phyloP scores from a whole-genome alignment of 225 moss, liverwort and hornwort genomes.

The Pseudisothecium myosuroides region DNA sequence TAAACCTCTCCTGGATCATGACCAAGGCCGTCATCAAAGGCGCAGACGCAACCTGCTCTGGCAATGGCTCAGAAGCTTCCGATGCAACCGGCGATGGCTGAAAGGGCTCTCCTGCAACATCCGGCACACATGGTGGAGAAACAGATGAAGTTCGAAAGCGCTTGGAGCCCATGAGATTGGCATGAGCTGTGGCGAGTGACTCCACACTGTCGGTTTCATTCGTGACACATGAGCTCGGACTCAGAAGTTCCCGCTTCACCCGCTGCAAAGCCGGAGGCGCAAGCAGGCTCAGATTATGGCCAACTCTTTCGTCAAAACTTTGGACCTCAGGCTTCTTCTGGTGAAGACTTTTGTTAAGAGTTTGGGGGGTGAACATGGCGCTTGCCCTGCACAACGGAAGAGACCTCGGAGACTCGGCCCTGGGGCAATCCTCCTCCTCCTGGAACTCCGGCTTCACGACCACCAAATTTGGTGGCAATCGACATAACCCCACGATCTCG shows the following conservation, averaged over 20 bases:
- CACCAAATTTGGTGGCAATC: background rate
- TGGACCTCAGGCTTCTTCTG: background rate
- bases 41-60: background rate
- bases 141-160: background rate
- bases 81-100: background rate
- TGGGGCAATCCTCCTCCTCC: background rate
- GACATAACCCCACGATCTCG: background rate
- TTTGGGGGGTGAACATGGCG: background rate
- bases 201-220: background rate
- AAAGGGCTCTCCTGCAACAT: no score
- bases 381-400: background rate
- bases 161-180: background rate
- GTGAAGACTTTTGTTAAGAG: background rate
- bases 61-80: background rate
- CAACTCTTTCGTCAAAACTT: background rate
- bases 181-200: background rate
- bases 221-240: constrained; percentile 11
- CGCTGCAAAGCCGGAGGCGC: background rate
- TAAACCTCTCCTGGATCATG: background rate
- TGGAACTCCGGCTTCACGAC: background rate
- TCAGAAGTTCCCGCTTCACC: constrained; percentile 12
- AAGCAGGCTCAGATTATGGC: background rate
- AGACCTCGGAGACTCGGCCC: background rate
- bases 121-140: background rate
- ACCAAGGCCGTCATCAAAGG: background rate